These are phyloP conservation scores for Aspergillaceae sp. DNA, from an alignment of 2,329 filamentous ascomycete species.

Conservation along the genomic window DNA sequence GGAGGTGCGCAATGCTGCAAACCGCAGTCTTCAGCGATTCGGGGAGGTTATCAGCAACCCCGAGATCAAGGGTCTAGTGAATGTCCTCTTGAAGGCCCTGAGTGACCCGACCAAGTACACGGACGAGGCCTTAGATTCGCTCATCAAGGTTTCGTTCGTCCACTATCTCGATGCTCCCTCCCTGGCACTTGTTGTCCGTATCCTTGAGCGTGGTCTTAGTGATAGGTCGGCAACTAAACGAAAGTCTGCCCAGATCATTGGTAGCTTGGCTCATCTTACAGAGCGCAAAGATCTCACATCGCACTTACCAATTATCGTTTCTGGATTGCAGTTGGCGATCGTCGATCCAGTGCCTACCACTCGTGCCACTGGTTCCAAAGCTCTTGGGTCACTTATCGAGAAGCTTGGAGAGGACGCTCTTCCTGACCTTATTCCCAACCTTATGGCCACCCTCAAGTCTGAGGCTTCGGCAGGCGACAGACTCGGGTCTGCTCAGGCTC, in stretches of 20 bases:
- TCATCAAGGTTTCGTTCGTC: conserved; percentile 97
- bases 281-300: conserved; percentile 88
- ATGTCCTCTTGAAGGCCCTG: conserved; percentile 85
- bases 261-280: conserved; percentile 91
- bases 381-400: conserved; percentile 91
- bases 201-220: conserved; percentile 81
- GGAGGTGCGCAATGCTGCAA: conserved; percentile 84
- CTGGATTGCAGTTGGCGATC: conserved; percentile 77
- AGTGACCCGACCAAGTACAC: conserved; percentile 97
- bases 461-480: conserved; percentile 94
- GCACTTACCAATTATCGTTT: conserved; percentile 85
- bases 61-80: conserved; percentile 87
- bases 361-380: conserved; percentile 89
- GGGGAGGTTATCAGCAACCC: conserved; percentile 98
- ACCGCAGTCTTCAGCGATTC: conserved; percentile 93
- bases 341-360: conserved; percentile 96
- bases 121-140: conserved; percentile 80
- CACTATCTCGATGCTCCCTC: conserved; percentile 98
- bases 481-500: conserved; percentile 89
- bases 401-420: conserved; percentile 95
- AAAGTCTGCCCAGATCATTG: conserved; percentile 95
- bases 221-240: conserved; percentile 92
- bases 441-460: conserved; percentile 96
- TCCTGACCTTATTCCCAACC: conserved; percentile 90
- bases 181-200: conserved; percentile 85